phyloP scores from a whole-genome alignment of 78 protist genomes.

The Isochrysis galbana region DNA sequence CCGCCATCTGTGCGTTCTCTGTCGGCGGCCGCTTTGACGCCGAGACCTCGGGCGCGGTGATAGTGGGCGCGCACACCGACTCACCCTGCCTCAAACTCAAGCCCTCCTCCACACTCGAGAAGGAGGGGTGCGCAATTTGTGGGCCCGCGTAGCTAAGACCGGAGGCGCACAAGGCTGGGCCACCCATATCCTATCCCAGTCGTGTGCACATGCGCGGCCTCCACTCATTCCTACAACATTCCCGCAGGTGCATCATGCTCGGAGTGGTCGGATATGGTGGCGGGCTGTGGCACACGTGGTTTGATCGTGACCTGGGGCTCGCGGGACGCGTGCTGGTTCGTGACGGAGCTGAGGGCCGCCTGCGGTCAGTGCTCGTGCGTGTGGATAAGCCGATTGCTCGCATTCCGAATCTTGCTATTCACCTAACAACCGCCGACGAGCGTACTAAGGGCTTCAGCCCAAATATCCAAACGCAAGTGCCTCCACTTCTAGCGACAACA shows the following conservation, averaged over 20 bases:
- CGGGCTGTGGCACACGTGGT: slow-evolving; percentile 96
- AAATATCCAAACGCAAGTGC: slow-evolving; percentile 86
- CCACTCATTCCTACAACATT: too few relatives aligned
- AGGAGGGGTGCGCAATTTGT: slow-evolving; percentile 57
- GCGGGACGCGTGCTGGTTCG: background rate
- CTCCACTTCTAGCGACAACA: slow-evolving; percentile 75
- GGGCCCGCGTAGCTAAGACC: too few relatives aligned
- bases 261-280: slow-evolving; percentile 90
- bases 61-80: slow-evolving; percentile 53
- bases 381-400: background rate
- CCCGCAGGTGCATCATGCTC: slow-evolving; percentile 61
- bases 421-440: slow-evolving; percentile 68
- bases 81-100: background rate
- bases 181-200: too few relatives aligned
- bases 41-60: slow-evolving; percentile 15
- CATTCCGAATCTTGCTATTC: slow-evolving; percentile 88
- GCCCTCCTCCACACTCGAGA: background rate
- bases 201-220: too few relatives aligned
- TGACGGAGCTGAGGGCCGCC: too few relatives aligned
- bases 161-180: too few relatives aligned
- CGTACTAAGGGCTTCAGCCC: slow-evolving; percentile 61
- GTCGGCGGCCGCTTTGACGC: slow-evolving; percentile 79
- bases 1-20: slow-evolving; percentile 82
- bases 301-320: slow-evolving; percentile 71
- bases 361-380: too few relatives aligned